Evolutionary conservation across 2,329 filamentous ascomycete species (phyloP).

Genomic region (Aspergillus sp.): DNA sequence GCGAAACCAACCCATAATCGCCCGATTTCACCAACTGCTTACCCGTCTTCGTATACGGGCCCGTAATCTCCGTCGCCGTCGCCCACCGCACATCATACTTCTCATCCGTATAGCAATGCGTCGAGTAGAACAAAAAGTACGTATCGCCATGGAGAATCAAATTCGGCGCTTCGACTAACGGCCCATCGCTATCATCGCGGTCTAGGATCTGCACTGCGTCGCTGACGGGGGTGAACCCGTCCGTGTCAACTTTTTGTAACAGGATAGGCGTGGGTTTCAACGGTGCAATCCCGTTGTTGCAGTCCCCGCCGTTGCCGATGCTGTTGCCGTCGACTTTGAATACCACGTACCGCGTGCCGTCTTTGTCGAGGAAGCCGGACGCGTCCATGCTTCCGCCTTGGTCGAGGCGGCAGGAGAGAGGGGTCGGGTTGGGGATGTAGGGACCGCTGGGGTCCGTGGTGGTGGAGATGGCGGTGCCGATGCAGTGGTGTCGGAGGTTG

Average conservation of each 20-base stretch:
- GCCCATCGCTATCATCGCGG: constrained; percentile 63
- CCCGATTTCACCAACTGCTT: constrained; percentile 39
- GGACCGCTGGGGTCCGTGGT: constrained; percentile 50
- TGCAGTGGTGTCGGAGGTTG: constrained; percentile 54
- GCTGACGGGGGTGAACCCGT: constrained; percentile 59
- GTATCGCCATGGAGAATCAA: constrained; percentile 48
- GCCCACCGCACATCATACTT: constrained; percentile 61
- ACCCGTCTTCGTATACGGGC: constrained; percentile 37
- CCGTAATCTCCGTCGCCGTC: constrained; percentile 36
- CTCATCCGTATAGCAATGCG: constrained; percentile 58
- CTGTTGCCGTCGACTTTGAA: constrained; percentile 70
- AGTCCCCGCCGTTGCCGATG: constrained; percentile 50
- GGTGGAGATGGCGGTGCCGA: constrained; percentile 57
- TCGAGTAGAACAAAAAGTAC: constrained; percentile 66
- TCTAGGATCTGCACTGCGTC: constrained; percentile 60
- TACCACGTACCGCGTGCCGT: constrained; percentile 59
- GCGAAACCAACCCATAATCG: constrained; percentile 32
- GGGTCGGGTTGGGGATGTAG: constrained; percentile 51
- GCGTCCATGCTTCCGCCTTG: constrained; percentile 66
- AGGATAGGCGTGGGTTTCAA: constrained; percentile 42
- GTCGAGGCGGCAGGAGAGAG: constrained; percentile 56
- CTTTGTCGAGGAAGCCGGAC: constrained; percentile 59
- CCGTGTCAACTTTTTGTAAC: constrained; percentile 42
- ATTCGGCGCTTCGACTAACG: constrained; percentile 64
- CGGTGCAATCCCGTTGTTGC: constrained; percentile 48